These are phyloP conservation scores for Blastocystis hominis DNA, from an alignment of 352 stramenopile species.

Conservation along the genomic window DNA sequence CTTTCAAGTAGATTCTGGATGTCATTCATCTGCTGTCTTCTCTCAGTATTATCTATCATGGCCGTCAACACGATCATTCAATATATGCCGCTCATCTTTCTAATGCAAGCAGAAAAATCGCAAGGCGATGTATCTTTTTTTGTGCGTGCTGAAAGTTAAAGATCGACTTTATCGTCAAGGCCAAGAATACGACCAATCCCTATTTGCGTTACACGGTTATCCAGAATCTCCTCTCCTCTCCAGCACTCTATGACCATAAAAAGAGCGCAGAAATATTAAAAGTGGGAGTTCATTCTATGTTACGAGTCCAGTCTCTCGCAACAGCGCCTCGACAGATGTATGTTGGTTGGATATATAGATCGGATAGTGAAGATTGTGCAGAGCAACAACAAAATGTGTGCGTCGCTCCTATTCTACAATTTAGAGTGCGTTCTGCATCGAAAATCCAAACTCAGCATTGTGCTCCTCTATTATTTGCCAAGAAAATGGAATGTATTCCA, in stretches of 20 bases:
- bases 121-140: not conserved
- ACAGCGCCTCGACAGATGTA: not conserved
- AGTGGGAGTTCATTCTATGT: not conserved
- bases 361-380: not conserved
- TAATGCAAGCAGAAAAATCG: not conserved
- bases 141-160: not conserved
- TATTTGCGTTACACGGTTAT: not conserved
- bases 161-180: not conserved
- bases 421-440: not conserved
- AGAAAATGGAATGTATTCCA: not conserved
- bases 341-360: not conserved
- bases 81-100: slow-evolving; percentile 29
- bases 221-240: not conserved
- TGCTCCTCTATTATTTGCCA: not conserved
- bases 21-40: not conserved
- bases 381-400: too few relatives aligned
- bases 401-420: not conserved
- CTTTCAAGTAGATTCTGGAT: not conserved
- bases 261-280: not conserved
- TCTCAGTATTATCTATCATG: not conserved
- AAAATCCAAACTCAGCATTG: not conserved
- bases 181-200: not conserved
- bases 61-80: not conserved
- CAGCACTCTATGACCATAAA: not conserved
- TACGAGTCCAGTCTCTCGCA: not conserved